Evolutionary conservation across 2,329 filamentous ascomycete species (phyloP).

Genomic region (Colletotrichum sp.): DNA sequence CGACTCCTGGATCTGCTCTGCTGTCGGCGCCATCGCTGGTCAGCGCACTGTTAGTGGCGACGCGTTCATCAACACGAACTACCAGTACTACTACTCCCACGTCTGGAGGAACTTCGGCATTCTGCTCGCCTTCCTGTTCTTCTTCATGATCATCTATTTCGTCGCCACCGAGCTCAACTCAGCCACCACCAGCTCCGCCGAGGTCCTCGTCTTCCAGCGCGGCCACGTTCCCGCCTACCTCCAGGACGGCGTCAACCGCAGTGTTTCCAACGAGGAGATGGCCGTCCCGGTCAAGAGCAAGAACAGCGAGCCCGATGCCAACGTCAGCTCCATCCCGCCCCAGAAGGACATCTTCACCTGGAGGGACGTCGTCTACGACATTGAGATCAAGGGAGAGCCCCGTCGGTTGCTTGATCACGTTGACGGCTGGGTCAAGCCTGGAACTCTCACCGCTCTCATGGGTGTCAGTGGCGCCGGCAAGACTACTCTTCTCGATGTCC

Average conservation of each 20-base stretch:
- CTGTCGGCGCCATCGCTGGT: conserved; percentile 60
- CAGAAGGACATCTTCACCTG: conserved; percentile 75
- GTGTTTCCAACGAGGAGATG: conserved; percentile 33
- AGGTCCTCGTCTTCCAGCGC: conserved; percentile 71
- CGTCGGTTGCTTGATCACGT: conserved; percentile 80
- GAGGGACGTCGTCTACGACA: conserved; percentile 74
- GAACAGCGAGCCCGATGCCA: conserved; percentile 46
- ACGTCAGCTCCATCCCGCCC: conserved; percentile 38
- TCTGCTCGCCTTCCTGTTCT: conserved; percentile 66
- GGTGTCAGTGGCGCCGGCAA: conserved; percentile 59
- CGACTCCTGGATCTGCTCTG: conserved; percentile 56
- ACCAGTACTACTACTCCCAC: conserved; percentile 61
- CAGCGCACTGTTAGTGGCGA: conserved; percentile 63
- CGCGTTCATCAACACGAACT: conserved; percentile 61
- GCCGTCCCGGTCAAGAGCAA: conserved; percentile 56
- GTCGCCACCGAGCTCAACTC: conserved; percentile 70
- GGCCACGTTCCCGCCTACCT: conserved; percentile 54
- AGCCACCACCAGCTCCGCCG: conserved; percentile 65
- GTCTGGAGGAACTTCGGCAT: conserved; percentile 76
- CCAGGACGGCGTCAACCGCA: conserved; percentile 30
- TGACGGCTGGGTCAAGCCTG: conserved; percentile 88
- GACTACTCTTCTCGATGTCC: conserved; percentile 46
- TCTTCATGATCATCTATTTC: conserved; percentile 70
- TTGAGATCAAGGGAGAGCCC: conserved; percentile 74
- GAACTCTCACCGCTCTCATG: conserved; percentile 82